A percentile compares a stretch with the other conserved stretches of the same genome.
Conservation (phyloP, 768 basidiomycete genomes). For the Floccularia luteovirens region DNA sequence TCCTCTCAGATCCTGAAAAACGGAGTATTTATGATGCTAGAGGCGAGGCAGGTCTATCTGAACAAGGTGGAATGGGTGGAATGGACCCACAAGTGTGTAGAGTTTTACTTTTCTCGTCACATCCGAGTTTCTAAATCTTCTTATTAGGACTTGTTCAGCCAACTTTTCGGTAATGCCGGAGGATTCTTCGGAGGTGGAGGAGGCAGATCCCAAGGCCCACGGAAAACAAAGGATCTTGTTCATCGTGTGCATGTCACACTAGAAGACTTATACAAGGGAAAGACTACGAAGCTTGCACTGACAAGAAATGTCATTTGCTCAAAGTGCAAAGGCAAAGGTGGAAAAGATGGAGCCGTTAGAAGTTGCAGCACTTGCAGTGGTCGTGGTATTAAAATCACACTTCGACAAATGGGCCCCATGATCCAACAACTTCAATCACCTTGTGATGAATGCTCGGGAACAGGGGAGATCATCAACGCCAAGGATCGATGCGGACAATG, state of each 20-base stretch:
- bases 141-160: constrained; percentile 86
- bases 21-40: constrained; percentile 79
- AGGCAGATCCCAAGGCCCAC: constrained; percentile 62
- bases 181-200: constrained; percentile 72
- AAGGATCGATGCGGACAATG: constrained; percentile 91
- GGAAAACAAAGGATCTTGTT: constrained; percentile 96
- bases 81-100: constrained; percentile 88
- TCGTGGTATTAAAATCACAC: constrained; percentile 82
- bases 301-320: constrained; percentile 91
- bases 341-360: constrained; percentile 93
- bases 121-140: constrained; percentile 3
- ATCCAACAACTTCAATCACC: constrained; percentile 97
- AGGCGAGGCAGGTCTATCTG: constrained; percentile 87
- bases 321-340: constrained; percentile 94
- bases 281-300: constrained; percentile 94
- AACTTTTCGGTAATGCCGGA: constrained; percentile 82
- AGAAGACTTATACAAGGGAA: constrained; percentile 98
- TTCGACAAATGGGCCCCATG: constrained; percentile 99
- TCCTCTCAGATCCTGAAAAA: constrained; percentile 84
- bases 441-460: constrained; percentile 89
- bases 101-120: constrained; percentile 2
- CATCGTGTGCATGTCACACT: constrained; percentile 95
- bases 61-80: constrained; percentile 85
- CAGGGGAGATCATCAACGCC: constrained; percentile 90
- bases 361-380: constrained; percentile 74